phyloP scores from a whole-genome alignment of 306 rosid species.

The Pueraria montana region DNA sequence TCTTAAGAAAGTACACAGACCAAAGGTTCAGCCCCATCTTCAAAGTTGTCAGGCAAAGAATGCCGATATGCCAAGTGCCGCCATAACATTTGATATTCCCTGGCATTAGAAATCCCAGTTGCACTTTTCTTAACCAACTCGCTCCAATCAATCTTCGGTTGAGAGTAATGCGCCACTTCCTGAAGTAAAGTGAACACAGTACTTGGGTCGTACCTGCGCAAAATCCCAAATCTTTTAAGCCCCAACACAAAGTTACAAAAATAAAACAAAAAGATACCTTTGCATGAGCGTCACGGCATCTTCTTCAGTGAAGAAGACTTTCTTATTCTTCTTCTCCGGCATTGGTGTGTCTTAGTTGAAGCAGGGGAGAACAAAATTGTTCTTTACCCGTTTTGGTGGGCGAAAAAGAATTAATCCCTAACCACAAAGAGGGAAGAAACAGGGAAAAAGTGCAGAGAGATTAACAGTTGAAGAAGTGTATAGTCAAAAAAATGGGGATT shows the following conservation, averaged over 20 bases:
- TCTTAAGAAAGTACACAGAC: slow-evolving; percentile 48
- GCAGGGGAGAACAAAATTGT: background rate
- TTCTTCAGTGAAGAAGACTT: slow-evolving; percentile 60
- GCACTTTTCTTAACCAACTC: slow-evolving; percentile 72
- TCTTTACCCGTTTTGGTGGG: background rate
- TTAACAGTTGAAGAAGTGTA: background rate
- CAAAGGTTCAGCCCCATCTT: slow-evolving; percentile 65
- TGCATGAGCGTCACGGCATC: slow-evolving; percentile 61
- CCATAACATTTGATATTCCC: slow-evolving; percentile 96
- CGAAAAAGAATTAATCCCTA: background rate
- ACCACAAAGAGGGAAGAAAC: background rate
- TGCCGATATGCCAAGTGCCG: slow-evolving; percentile 86
- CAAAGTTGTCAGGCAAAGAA: slow-evolving; percentile 54
- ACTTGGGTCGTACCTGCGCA: slow-evolving; percentile 64
- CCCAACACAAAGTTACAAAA: background rate
- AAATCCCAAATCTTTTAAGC: slow-evolving; percentile 8
- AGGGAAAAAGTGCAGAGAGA: background rate
- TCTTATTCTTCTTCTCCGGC: slow-evolving; percentile 58
- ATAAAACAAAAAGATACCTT: slow-evolving; percentile 53
- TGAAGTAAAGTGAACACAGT: slow-evolving; percentile 75
- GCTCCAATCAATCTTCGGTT: slow-evolving; percentile 78
- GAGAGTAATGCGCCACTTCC: slow-evolving; percentile 65
- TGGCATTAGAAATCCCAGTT: slow-evolving; percentile 83
- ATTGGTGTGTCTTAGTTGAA: slow-evolving; percentile 43
- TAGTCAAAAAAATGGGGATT: background rate